Evolutionary conservation across 2,329 filamentous ascomycete genomes (phyloP), one percentile per base, ranked within the genome.

Genomic region (Metarhizium humberi): DNA sequence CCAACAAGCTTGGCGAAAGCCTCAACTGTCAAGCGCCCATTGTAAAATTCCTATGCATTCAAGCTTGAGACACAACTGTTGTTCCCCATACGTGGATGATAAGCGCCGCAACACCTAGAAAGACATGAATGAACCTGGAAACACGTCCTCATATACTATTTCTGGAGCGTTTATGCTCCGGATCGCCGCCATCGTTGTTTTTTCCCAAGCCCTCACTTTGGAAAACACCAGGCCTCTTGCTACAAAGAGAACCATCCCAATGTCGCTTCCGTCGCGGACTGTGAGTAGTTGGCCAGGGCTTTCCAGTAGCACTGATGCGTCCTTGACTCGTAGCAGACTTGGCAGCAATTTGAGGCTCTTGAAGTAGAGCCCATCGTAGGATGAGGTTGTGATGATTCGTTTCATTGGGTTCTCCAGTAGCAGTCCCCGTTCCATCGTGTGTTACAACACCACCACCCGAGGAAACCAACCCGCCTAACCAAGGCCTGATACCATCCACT

Each of bases 321-420:
- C 38, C 32, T 20, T 10, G 38, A 14, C 47, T 30, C 32, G 18
- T 43, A 30, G 3, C 29, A 42, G 25, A 32, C 36, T 36, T 47
- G 10, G 55, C 55, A 20, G 55, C 55, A 34, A 56, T 54, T 5
- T 56, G 20, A 3, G 47, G 51, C 42, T 56, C 55, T 11, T 56
- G 51, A 7, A 51, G 40, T 2, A 54, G 6, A 46, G 52, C 52
- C 55, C 55, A 56, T 42, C 25, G 42, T 4, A 53, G 42, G 14
- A 56, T 54, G 18, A 54, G 47, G n/a, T 30, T 51, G 13, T 56
- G 55, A 13, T 48, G 42, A 14, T 38, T 32, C 13, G n/a, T 16
- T 6, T 14, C 18, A 11, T 32, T n/a, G 47, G 14, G 18, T 14
- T 32, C 32, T 45, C 25, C 25, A 4, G 25, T 25, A 18, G 16